A percentile compares a stretch with the other conserved stretches of the same genome.
phyloP scores from a whole-genome alignment of 768 basidiomycete species.

The Lyophyllum semitale region DNA sequence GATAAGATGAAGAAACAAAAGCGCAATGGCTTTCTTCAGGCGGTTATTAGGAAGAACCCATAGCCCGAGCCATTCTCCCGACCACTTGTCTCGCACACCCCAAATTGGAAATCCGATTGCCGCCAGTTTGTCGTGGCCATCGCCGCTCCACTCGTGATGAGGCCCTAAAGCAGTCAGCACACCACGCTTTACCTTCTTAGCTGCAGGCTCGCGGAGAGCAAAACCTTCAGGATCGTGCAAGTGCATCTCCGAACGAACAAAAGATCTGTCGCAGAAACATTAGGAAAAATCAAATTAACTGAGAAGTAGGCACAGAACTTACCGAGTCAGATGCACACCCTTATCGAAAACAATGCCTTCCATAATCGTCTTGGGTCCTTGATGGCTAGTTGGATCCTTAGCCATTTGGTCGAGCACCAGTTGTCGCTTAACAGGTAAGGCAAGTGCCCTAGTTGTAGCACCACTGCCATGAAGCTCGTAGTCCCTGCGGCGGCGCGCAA shows the following conservation, averaged over 20 bases:
- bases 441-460: slow-evolving; percentile 24
- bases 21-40: slow-evolving; percentile 22
- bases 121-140: slow-evolving; percentile 36
- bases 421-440: slow-evolving; percentile 25
- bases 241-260: slow-evolving; percentile 20
- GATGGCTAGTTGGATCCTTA: slow-evolving; percentile 29
- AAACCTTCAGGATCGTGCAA: slow-evolving; percentile 25
- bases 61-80: slow-evolving; percentile 27
- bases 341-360: slow-evolving; percentile 27
- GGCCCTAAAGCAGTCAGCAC: slow-evolving; percentile 22
- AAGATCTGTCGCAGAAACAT: slow-evolving; percentile 3
- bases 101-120: slow-evolving; percentile 32
- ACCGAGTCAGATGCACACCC: slow-evolving; percentile 27
- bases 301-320: background rate
- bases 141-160: slow-evolving; percentile 32
- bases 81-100: slow-evolving; percentile 27
- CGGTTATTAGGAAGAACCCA: slow-evolving; percentile 35
- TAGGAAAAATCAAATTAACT: background rate
- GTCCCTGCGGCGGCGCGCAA: slow-evolving; percentile 24
- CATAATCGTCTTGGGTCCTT: slow-evolving; percentile 26
- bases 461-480: slow-evolving; percentile 28
- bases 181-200: slow-evolving; percentile 23
- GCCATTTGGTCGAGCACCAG: slow-evolving; percentile 34
- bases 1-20: slow-evolving; percentile 26
- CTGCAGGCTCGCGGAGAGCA: slow-evolving; percentile 23